These are phyloP conservation scores for Casuarina glauca DNA, from an alignment of 306 rosid genomes.

Conservation along the genomic window DNA sequence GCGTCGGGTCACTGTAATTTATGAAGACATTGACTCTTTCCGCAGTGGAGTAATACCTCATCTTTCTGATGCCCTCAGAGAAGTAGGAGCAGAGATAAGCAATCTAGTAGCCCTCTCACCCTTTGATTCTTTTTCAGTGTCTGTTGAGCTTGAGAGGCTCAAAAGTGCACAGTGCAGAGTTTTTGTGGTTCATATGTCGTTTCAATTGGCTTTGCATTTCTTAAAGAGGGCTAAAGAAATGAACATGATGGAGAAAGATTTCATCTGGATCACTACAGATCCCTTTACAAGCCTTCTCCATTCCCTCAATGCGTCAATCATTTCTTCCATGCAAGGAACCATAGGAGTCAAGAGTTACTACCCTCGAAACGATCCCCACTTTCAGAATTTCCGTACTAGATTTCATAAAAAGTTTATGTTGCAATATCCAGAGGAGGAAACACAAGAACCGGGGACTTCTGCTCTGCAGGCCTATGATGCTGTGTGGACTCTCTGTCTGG, in stretches of 20 bases:
- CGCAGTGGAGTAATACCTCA: conserved; percentile 32
- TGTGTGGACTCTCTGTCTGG: conserved; percentile 34
- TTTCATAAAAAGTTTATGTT: conserved; percentile 31
- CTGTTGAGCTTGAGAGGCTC: conserved; percentile 41
- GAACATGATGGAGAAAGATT: conserved; percentile 51
- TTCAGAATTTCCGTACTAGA: conserved; percentile 19
- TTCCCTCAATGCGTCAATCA: conserved; percentile 45
- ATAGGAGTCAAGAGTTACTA: conserved; percentile 47
- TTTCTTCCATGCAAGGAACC: conserved; percentile 51
- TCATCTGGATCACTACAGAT: conserved; percentile 59
- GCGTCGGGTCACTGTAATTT: conserved; percentile 38
- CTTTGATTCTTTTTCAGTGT: conserved; percentile 38
- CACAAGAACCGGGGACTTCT: conserved; percentile 43
- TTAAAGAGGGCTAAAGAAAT: conserved; percentile 40
- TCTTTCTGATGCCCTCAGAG: conserved; percentile 31
- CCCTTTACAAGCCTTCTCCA: conserved; percentile 47
- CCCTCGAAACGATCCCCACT: conserved; percentile 9
- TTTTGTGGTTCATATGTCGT: conserved; percentile 42
- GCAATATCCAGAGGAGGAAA: conserved; percentile 35
- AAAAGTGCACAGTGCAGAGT: conserved; percentile 37
- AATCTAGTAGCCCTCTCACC: conserved; percentile 35
- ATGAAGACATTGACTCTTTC: conserved; percentile 41
- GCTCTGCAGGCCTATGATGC: conserved; percentile 57
- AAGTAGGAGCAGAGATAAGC: conserved; percentile 29
- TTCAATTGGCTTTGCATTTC: conserved; percentile 33